These are phyloP conservation scores for Rhizopus delemar DNA, from an alignment of 371 early-diverging fungal genomes.

Conservation along the genomic window DNA sequence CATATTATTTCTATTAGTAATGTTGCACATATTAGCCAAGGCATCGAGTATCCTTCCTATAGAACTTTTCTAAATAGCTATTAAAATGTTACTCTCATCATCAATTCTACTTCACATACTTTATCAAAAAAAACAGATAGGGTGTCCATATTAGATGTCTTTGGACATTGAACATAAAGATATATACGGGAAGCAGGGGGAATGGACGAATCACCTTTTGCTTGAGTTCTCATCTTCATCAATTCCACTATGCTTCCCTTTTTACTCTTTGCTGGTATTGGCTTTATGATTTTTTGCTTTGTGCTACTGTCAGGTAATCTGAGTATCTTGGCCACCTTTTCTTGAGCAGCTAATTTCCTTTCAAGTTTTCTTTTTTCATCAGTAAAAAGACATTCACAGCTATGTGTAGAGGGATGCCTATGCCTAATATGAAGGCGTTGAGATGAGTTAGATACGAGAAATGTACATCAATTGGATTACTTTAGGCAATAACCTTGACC, in stretches of 20 bases:
- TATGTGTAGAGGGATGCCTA: slow-evolving; percentile 32
- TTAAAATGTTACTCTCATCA: neutral
- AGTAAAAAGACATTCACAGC: slow-evolving; percentile 19
- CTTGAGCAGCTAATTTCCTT: slow-evolving; percentile 30
- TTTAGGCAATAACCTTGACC: slow-evolving; percentile 29
- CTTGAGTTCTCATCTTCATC: slow-evolving; percentile 43
- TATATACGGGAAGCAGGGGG: slow-evolving; percentile 31
- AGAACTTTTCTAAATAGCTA: slow-evolving; percentile 14
- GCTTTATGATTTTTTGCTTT: slow-evolving; percentile 4
- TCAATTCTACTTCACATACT: slow-evolving; percentile 9
- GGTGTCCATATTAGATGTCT: slow-evolving; percentile 11
- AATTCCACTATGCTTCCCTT: slow-evolving; percentile 31
- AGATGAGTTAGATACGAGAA: neutral
- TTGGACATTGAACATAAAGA: slow-evolving; percentile 29
- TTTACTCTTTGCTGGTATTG: slow-evolving; percentile 17
- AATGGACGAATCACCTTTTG: slow-evolving; percentile 33
- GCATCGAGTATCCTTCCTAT: slow-evolving; percentile 29
- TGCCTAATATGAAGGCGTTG: slow-evolving; percentile 19
- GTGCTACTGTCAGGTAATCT: neutral
- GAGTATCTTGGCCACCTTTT: slow-evolving; percentile 29
- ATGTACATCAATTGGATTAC: slow-evolving; percentile 8
- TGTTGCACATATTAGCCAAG: slow-evolving; percentile 25
- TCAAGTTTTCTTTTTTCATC: slow-evolving; percentile 28
- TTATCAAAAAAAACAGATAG: slow-evolving; percentile 35
- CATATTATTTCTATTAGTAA: slow-evolving; percentile 29